phyloP scores from a whole-genome alignment of 345 rosid species.

The Erysimum cheiranthoides region DNA sequence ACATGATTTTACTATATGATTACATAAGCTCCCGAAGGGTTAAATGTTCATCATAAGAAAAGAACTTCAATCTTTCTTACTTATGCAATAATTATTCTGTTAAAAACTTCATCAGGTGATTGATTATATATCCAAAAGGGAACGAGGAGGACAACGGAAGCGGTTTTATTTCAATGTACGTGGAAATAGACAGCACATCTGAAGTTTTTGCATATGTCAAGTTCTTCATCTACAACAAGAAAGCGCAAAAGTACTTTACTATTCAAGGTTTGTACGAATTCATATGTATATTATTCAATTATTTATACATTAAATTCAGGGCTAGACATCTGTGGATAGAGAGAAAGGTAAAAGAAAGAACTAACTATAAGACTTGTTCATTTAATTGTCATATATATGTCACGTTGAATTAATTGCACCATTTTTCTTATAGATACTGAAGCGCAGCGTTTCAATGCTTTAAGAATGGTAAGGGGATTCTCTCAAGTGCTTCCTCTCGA shows the following conservation, averaged over 20 bases:
- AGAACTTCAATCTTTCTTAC: not conserved
- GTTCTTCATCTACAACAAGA: not conserved
- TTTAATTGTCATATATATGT: not conserved
- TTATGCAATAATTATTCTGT: not conserved
- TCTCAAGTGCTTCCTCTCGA: not conserved
- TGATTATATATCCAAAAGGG: not conserved
- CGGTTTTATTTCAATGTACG: constrained; percentile 2
- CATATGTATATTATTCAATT: not conserved
- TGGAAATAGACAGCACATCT: not conserved
- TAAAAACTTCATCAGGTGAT: not conserved
- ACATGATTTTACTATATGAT: not conserved
- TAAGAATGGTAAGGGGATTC: not conserved
- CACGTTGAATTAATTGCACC: not conserved
- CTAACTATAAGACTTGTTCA: not conserved
- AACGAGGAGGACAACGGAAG: not conserved
- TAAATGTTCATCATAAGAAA: not conserved
- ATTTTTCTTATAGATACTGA: not conserved
- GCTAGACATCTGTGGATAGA: too few relatives aligned
- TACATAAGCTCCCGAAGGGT: not conserved
- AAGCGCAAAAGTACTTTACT: not conserved
- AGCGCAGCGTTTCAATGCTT: not conserved
- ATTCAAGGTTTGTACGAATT: not conserved
- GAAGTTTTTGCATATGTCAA: constrained; percentile 4
- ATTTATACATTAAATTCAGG: too few relatives aligned
- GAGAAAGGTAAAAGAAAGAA: too few relatives aligned